Evolutionary conservation across 2,329 filamentous ascomycete genomes (phyloP).

Genomic region (Neonectria hederae): DNA sequence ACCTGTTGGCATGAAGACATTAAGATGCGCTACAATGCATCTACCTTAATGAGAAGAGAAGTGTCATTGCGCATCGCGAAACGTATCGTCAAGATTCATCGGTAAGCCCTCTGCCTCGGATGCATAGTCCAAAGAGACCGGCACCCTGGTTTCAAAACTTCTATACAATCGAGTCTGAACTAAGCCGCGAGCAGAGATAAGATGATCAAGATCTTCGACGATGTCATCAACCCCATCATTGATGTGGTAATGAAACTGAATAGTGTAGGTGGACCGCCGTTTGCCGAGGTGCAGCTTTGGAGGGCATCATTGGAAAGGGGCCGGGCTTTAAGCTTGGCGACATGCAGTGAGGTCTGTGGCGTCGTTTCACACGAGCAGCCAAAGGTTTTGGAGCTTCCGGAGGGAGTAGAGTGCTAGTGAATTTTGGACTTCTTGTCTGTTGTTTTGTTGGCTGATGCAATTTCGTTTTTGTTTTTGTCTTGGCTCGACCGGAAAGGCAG

Average conservation of each 20-base stretch:
- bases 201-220: neutral
- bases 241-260: neutral
- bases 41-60: neutral
- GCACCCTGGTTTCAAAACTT: neutral
- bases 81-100: neutral
- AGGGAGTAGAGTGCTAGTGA: neutral
- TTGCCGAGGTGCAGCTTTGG: neutral
- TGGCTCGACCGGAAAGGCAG: no score
- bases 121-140: no score
- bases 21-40: accelerated
- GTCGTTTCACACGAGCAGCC: neutral
- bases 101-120: neutral
- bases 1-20: neutral
- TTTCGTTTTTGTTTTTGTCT: no score
- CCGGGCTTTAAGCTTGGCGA: neutral
- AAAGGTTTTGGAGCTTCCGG: neutral
- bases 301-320: neutral
- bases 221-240: neutral
- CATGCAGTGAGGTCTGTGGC: neutral
- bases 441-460: neutral
- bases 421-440: neutral
- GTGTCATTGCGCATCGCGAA: no score
- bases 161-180: neutral
- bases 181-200: neutral
- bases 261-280: neutral